Evolutionary conservation across 2,329 filamentous ascomycete species (phyloP).

Genomic region (Fusarium sp.): DNA sequence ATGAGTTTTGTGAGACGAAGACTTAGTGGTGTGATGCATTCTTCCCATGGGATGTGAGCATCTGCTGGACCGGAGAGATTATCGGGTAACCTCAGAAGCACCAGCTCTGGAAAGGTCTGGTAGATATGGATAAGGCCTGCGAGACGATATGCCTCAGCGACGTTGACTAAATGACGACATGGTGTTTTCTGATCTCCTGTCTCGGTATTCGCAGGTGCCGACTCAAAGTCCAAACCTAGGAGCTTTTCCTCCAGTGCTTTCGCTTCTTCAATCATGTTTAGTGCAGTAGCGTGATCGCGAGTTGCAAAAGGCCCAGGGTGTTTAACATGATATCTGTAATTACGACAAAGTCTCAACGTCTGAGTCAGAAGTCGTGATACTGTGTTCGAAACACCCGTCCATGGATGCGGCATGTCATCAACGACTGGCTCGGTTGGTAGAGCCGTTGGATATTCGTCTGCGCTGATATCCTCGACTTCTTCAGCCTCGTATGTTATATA

Average conservation of each 20-base stretch:
- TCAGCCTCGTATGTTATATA: conserved; percentile 15
- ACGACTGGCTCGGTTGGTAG: conserved; percentile 17
- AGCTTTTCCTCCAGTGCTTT: conserved; percentile 49
- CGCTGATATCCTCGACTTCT: conserved; percentile 19
- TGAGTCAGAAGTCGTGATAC: conserved; percentile 49
- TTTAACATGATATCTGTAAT: conserved; percentile 45
- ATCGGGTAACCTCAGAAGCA: conserved; percentile 44
- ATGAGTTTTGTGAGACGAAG: conserved; percentile 44
- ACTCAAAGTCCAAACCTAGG: conserved; percentile 43
- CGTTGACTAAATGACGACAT: conserved; percentile 46
- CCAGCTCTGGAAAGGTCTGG: conserved; percentile 51
- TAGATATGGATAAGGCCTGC: conserved; percentile 53
- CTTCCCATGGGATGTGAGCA: conserved; percentile 44
- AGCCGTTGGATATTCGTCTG: conserved; percentile 26
- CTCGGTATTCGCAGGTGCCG: conserved; percentile 27
- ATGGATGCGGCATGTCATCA: conserved; percentile 48
- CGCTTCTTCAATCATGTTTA: conserved; percentile 46
- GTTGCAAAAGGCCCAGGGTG: conserved; percentile 27
- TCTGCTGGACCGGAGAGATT: not conserved
- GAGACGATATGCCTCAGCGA: conserved; percentile 52
- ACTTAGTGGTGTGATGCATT: conserved; percentile 47
- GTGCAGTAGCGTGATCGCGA: conserved; percentile 26
- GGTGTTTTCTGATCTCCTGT: conserved; percentile 46
- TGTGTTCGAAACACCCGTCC: conserved; percentile 51
- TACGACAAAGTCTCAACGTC: conserved; percentile 51